Evolutionary conservation across 345 rosid species (phyloP).

Genomic region (Eucalyptus caleyi): DNA sequence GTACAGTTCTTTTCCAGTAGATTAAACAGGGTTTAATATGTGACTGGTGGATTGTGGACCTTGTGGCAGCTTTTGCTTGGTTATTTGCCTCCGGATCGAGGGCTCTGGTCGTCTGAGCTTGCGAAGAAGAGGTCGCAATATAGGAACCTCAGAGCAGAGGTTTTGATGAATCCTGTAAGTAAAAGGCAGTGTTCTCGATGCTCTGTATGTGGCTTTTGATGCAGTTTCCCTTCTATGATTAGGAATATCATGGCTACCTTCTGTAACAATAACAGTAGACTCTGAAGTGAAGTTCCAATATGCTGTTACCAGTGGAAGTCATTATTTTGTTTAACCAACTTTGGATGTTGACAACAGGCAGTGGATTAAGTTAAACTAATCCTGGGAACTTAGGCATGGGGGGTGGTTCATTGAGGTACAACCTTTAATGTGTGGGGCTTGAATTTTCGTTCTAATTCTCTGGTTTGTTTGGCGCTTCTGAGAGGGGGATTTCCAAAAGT

Average conservation of each 20-base stretch:
- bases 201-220: not conserved
- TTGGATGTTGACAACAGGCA: not conserved
- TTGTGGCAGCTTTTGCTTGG: constrained; percentile 70
- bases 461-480: not conserved
- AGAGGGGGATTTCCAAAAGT: not conserved
- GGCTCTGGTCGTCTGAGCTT: constrained; percentile 69
- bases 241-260: not conserved
- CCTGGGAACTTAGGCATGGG: not conserved
- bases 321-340: not conserved
- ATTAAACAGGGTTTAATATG: not conserved
- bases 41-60: not conserved
- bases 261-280: not conserved
- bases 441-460: not conserved
- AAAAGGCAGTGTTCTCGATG: not conserved
- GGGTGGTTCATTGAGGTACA: not conserved
- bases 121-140: constrained; percentile 91
- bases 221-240: not conserved
- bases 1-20: not conserved
- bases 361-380: not conserved
- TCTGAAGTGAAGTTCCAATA: not conserved
- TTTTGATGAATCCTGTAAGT: constrained; percentile 90
- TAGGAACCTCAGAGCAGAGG: constrained; percentile 79
- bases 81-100: constrained; percentile 76
- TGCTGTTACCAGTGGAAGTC: not conserved
- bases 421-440: not conserved